phyloP scores from a whole-genome alignment of 2,329 filamentous ascomycete genomes.

The Lasiodiplodia hormozganensis region DNA sequence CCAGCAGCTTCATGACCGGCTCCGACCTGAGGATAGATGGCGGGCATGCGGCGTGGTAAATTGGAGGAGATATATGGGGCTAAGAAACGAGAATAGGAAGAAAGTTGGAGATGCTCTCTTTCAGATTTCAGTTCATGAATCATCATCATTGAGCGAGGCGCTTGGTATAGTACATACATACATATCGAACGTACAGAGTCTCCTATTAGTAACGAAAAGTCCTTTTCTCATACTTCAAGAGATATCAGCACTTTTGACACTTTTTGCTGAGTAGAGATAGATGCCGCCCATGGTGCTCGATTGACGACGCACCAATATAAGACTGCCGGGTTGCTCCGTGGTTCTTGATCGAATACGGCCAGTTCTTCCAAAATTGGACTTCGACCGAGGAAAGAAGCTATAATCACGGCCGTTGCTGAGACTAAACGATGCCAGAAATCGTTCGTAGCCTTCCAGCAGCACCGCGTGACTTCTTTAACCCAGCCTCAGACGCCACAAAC shows the following conservation, averaged over 20 bases:
- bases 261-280: not conserved
- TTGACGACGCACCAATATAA: not conserved
- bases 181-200: not conserved
- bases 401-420: too few species aligned
- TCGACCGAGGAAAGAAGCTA: not conserved
- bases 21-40: conserved; percentile 49
- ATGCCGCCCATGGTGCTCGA: not conserved
- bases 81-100: not conserved
- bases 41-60: conserved; percentile 48
- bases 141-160: conserved; percentile 15
- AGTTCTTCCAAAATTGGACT: not conserved
- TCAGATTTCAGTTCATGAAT: not conserved
- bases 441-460: too few species aligned
- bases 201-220: not conserved
- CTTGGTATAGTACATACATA: conserved; percentile 3
- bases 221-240: not conserved
- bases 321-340: not conserved
- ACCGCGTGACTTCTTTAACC: too few species aligned
- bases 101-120: not conserved
- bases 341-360: not conserved
- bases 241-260: not conserved
- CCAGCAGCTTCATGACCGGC: conserved; percentile 51
- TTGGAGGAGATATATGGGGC: not conserved
- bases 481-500: too few species aligned
- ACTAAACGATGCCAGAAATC: too few species aligned